Conservation (phyloP, 768 basidiomycete genomes). For the Mycena leptocephala region DNA sequence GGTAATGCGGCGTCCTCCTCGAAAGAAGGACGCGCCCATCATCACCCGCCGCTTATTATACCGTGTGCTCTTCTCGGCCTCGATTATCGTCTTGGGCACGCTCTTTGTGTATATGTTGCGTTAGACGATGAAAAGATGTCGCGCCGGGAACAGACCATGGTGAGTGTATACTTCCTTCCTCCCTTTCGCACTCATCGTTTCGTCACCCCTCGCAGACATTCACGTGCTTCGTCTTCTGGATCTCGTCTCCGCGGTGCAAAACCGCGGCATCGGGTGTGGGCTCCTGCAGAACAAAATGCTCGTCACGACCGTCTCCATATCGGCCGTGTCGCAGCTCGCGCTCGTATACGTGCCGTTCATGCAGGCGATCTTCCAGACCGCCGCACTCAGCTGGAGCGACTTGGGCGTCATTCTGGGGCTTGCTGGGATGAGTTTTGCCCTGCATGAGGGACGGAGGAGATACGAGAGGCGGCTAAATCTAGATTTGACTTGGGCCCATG, state of each 20-base stretch:
- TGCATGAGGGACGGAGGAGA: conserved; percentile 86
- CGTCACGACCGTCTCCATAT: conserved; percentile 88
- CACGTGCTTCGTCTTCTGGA: conserved; percentile 98
- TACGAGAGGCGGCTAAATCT: conserved; percentile 80
- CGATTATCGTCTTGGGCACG: conserved; percentile 92
- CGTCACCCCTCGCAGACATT: conserved; percentile 79
- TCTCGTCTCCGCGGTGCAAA: conserved; percentile 94
- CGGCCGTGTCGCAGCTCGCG: conserved; percentile 87
- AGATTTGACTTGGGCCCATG: conserved; percentile 64
- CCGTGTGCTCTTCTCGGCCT: conserved; percentile 93
- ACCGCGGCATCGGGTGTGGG: conserved; percentile 91
- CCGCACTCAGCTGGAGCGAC: conserved; percentile 80
- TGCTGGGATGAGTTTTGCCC: conserved; percentile 72
- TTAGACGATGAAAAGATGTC: conserved; percentile 89
- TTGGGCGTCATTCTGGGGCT: conserved; percentile 79
- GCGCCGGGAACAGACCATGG: conserved; percentile 96
- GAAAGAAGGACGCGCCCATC: conserved; percentile 92
- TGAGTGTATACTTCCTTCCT: conserved; percentile 54
- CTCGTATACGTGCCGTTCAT: conserved; percentile 93
- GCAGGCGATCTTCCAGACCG: conserved; percentile 96
- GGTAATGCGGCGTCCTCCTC: conserved; percentile 94
- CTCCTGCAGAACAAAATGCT: conserved; percentile 92
- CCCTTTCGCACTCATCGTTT: not conserved
- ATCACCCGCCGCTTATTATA: conserved; percentile 82
- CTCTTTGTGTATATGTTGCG: conserved; percentile 89